Percentiles rank a stretch among this genome's conserved stretches.
phyloP scores from a whole-genome alignment of 2,329 filamentous ascomycete species.

The Macroventuria anomochaeta region DNA sequence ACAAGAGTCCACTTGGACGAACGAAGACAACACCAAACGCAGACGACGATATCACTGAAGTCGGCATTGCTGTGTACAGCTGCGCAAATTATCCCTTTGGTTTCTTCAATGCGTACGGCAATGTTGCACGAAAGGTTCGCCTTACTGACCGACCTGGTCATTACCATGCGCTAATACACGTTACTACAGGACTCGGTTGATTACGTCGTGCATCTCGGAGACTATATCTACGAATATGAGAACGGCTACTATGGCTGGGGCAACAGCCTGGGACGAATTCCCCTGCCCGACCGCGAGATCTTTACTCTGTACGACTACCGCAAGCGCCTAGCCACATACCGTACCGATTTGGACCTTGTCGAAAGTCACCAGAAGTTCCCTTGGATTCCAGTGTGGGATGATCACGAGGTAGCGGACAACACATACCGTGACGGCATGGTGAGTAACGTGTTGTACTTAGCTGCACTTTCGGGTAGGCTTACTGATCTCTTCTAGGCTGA shows the following conservation, averaged over 20 bases:
- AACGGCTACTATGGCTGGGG: constrained; percentile 48
- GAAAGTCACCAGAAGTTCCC: constrained; percentile 50
- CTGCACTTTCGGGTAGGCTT: constrained; percentile 36
- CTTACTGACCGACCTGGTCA: background rate
- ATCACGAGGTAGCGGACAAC: constrained; percentile 51
- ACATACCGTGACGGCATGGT: constrained; percentile 50
- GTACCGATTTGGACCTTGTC: constrained; percentile 51
- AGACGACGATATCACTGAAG: constrained; percentile 61
- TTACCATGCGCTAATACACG: background rate
- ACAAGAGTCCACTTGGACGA: constrained; percentile 67
- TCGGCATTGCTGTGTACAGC: constrained; percentile 73
- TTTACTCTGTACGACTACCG: constrained; percentile 54
- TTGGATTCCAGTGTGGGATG: constrained; percentile 58
- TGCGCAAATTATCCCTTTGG: constrained; percentile 63
- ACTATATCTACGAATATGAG: constrained; percentile 54
- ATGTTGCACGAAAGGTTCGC: constrained; percentile 51
- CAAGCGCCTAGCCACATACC: constrained; percentile 49
- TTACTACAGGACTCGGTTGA: constrained; percentile 43
- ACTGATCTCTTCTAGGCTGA: constrained; percentile 35
- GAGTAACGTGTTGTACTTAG: background rate
- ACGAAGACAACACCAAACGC: constrained; percentile 72
- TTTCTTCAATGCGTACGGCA: constrained; percentile 58
- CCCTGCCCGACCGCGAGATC: constrained; percentile 48
- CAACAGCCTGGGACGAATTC: constrained; percentile 39
- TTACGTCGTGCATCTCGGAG: constrained; percentile 51